These are phyloP conservation scores for Monilinia laxa DNA, from an alignment of 2,329 filamentous ascomycete genomes.

Conservation along the genomic window DNA sequence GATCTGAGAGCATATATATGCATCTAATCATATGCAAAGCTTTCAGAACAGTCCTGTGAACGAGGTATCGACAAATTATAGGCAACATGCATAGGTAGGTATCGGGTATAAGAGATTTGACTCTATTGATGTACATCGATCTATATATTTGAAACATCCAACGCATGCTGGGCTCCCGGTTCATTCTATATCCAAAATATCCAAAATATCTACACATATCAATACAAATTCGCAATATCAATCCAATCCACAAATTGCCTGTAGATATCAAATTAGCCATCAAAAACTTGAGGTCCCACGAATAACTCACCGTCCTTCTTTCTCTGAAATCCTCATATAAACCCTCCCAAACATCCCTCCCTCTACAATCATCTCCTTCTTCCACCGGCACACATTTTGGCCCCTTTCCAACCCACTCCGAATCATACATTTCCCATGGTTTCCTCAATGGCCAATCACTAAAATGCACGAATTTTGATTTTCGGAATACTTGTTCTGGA, in stretches of 20 bases:
- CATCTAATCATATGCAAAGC: too few species aligned
- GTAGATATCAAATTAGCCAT: neutral
- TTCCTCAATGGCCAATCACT: constrained; percentile 60
- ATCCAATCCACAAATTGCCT: neutral
- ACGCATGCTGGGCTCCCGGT: too few species aligned
- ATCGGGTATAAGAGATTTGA: neutral
- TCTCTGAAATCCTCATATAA: constrained; percentile 36
- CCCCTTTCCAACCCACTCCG: constrained; percentile 16
- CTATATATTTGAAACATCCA: neutral
- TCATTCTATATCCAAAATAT: neutral
- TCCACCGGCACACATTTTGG: constrained; percentile 30
- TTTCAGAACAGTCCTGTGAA: too few species aligned
- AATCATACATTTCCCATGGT: constrained; percentile 50
- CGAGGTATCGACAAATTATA: neutral
- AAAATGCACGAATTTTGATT: constrained; percentile 60
- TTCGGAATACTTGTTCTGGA: constrained; percentile 48
- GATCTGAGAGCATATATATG: too few species aligned
- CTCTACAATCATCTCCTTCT: constrained; percentile 31
- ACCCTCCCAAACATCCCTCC: constrained; percentile 33
- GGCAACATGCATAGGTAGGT: neutral
- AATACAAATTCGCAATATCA: neutral
- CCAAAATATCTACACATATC: neutral
- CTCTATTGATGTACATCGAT: neutral
- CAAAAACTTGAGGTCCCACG: neutral
- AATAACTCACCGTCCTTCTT: constrained; percentile 29